A percentile compares a stretch with the other conserved stretches of the same genome.
Evolutionary conservation across 148 eudicot genomes (phyloP).

Genomic region (Pharnaceum exiguum): DNA sequence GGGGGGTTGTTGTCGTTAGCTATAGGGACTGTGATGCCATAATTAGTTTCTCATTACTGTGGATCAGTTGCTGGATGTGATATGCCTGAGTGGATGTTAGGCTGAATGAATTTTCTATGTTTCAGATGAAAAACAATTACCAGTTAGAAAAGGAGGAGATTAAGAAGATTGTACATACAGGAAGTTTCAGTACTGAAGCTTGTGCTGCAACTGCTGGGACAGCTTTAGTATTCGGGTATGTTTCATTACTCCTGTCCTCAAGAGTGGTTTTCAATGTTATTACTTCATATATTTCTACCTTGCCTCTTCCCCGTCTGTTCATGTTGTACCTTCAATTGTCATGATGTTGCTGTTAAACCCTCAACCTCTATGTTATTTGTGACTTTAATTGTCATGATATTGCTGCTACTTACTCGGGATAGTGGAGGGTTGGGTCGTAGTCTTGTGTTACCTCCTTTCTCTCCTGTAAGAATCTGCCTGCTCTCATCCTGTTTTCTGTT

Average conservation of each 20-base stretch:
- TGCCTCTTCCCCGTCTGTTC: too few relatives aligned
- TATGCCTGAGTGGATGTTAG: neutral
- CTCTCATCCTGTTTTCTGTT: too few relatives aligned
- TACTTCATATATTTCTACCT: too few relatives aligned
- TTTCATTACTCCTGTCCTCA: slow-evolving; percentile 6
- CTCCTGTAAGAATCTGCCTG: too few relatives aligned
- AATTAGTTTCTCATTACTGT: too few relatives aligned
- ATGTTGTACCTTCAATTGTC: too few relatives aligned
- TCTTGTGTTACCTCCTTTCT: too few relatives aligned
- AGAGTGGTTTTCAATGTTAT: neutral
- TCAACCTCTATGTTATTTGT: too few relatives aligned
- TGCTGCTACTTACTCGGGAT: too few relatives aligned
- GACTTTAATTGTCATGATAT: too few relatives aligned
- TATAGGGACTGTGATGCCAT: neutral
- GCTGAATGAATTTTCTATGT: slow-evolving; percentile 20
- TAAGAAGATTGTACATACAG: slow-evolving; percentile 56
- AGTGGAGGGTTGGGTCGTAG: too few relatives aligned
- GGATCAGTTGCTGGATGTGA: neutral
- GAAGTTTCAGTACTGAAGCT: slow-evolving; percentile 48
- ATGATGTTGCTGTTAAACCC: too few relatives aligned
- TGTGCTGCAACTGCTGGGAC: slow-evolving; percentile 83
- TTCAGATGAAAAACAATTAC: slow-evolving; percentile 64
- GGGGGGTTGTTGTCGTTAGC: neutral
- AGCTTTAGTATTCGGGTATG: slow-evolving; percentile 70
- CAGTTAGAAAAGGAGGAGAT: slow-evolving; percentile 65